These are phyloP conservation scores for Periconia sp. DNA, from an alignment of 2,329 filamentous ascomycete species.

Conservation along the genomic window DNA sequence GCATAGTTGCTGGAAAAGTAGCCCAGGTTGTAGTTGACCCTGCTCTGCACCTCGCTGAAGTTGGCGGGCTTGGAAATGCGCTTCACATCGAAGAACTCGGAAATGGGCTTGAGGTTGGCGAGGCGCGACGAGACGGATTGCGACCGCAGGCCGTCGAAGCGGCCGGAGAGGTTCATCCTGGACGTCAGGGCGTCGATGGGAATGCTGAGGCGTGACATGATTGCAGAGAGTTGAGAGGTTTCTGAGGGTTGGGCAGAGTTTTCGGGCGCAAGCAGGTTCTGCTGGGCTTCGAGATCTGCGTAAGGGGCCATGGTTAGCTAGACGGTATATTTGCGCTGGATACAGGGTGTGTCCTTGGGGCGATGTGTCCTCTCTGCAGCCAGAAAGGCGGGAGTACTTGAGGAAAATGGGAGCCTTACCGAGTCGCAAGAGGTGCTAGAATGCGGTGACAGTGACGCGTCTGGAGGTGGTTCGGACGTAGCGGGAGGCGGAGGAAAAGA, in stretches of 20 bases:
- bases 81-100: slow-evolving; percentile 96
- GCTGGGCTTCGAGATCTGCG: slow-evolving; percentile 36
- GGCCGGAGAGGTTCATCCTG: slow-evolving; percentile 82
- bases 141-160: slow-evolving; percentile 81
- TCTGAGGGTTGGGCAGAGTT: slow-evolving; percentile 11
- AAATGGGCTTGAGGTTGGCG: slow-evolving; percentile 86
- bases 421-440: slow-evolving; percentile 17
- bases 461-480: slow-evolving; percentile 15
- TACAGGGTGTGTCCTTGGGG: slow-evolving; percentile 6
- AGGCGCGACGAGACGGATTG: slow-evolving; percentile 83
- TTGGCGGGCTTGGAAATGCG: slow-evolving; percentile 92
- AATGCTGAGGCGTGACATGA: slow-evolving; percentile 89
- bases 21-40: slow-evolving; percentile 95
- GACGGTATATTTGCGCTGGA: slow-evolving; percentile 11
- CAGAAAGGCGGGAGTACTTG: slow-evolving; percentile 11
- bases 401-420: slow-evolving; percentile 37
- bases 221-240: slow-evolving; percentile 20
- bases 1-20: slow-evolving; percentile 99
- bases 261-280: slow-evolving; percentile 30
- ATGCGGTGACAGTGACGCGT: slow-evolving; percentile 31
- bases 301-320: slow-evolving; percentile 36
- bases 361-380: slow-evolving; percentile 38
- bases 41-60: slow-evolving; percentile 86
- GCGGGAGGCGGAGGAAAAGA: slow-evolving; percentile 15
- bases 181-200: slow-evolving; percentile 91